A percentile compares a stretch with the other conserved stretches of the same genome.
These are phyloP conservation scores for Pyrenophora tritici-repentis DNA, from an alignment of 2,329 filamentous ascomycete species.

Conservation along the genomic window DNA sequence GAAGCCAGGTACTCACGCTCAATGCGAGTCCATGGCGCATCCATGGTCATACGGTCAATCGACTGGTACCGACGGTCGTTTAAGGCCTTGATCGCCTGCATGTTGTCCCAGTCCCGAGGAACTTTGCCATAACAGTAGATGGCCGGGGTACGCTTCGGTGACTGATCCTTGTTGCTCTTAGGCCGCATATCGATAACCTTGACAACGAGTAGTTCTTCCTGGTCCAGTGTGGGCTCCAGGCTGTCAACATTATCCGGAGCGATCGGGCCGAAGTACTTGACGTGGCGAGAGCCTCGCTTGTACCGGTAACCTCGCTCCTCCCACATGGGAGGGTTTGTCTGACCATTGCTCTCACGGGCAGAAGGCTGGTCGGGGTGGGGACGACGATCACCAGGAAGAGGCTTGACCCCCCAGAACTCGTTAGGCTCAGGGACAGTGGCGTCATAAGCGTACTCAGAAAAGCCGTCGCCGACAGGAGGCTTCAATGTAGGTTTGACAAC, in stretches of 20 bases:
- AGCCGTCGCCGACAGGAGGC: constrained; percentile 15
- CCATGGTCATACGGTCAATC: constrained; percentile 28
- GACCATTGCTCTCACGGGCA: constrained; percentile 26
- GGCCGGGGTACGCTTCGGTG: constrained; percentile 20
- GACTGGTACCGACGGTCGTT: constrained; percentile 34
- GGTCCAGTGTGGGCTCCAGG: constrained; percentile 17
- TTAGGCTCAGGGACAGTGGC: neutral
- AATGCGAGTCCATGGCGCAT: constrained; percentile 17
- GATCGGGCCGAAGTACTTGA: constrained; percentile 16
- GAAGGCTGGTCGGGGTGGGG: constrained; percentile 23
- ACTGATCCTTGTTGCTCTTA: constrained; percentile 11
- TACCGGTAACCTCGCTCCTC: constrained; percentile 34
- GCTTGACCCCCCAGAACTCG: constrained; percentile 28
- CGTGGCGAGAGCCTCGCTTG: constrained; percentile 20
- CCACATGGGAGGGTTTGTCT: constrained; percentile 30
- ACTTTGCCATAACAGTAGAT: constrained; percentile 23
- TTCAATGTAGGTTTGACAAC: neutral
- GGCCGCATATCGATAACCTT: constrained; percentile 39
- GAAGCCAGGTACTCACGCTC: constrained; percentile 29
- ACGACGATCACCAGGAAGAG: constrained; percentile 17
- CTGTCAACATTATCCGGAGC: constrained; percentile 5
- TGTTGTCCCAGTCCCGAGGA: constrained; percentile 33
- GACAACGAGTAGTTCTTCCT: constrained; percentile 26
- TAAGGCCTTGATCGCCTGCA: constrained; percentile 28
- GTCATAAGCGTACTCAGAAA: neutral